These are phyloP conservation scores for Copromyces sp. DNA, from an alignment of 495 filamentous ascomycete species.

Conservation along the genomic window DNA sequence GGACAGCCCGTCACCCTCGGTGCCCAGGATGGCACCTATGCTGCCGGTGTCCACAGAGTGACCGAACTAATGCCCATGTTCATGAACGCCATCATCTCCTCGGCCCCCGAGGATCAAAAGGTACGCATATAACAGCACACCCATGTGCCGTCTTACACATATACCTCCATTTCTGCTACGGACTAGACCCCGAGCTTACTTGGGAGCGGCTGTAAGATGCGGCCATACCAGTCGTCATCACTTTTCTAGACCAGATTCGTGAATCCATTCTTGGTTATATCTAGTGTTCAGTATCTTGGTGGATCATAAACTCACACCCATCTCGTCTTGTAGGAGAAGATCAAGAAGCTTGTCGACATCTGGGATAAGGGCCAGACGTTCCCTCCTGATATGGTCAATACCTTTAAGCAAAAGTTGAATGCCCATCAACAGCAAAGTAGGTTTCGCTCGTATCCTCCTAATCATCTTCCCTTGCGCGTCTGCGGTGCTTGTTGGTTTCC, in stretches of 20 bases:
- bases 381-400: constrained; percentile 66
- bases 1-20: constrained; percentile 68
- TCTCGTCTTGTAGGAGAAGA: constrained; percentile 69
- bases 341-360: constrained; percentile 90
- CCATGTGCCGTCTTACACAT: constrained; percentile 4
- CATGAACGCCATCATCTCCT: constrained; percentile 91
- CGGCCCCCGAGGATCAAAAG: constrained; percentile 92
- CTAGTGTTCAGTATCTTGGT: constrained; percentile 2
- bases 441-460: constrained; percentile 25
- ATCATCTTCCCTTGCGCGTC: not conserved
- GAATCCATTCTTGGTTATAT: not conserved
- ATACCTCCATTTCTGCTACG: not conserved
- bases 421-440: constrained; percentile 53
- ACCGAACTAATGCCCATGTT: constrained; percentile 84
- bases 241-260: not conserved
- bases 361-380: constrained; percentile 96
- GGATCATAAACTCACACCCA: constrained; percentile 32
- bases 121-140: constrained; percentile 51
- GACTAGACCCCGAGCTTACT: not conserved
- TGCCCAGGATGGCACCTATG: constrained; percentile 82
- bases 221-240: not conserved
- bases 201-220: not conserved
- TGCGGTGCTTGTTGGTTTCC: not conserved
- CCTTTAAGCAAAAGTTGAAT: constrained; percentile 78
- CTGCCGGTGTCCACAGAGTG: constrained; percentile 92